A percentile compares a stretch with the other conserved stretches of the same genome.
Conservation (phyloP, 805 yeast species). For the Torulaspora maleeae region DNA sequence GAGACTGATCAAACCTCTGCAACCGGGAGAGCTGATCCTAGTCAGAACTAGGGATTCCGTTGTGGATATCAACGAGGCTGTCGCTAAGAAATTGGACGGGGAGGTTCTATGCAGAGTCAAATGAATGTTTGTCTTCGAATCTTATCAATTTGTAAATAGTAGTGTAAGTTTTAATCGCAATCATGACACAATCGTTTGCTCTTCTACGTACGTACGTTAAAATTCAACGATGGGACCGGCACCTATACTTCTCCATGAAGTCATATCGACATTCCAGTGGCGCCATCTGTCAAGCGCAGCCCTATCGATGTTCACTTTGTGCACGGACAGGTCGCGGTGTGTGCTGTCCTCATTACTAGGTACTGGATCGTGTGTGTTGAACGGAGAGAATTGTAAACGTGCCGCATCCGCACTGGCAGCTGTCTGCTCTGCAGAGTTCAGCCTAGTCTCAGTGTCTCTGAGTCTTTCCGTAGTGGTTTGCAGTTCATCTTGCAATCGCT, state of each 20-base stretch:
- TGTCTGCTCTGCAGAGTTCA: slow-evolving; percentile 10
- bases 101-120: slow-evolving; percentile 77
- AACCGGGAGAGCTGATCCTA: slow-evolving; percentile 85
- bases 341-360: not conserved
- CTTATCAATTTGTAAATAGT: slow-evolving; percentile 7
- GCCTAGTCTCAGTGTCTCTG: slow-evolving; percentile 25
- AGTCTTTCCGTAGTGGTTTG: slow-evolving; percentile 23
- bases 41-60: slow-evolving; percentile 53
- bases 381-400: slow-evolving; percentile 14
- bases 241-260: slow-evolving; percentile 70
- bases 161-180: slow-evolving; percentile 6
- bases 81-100: slow-evolving; percentile 61
- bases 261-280: slow-evolving; percentile 84
- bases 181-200: not conserved
- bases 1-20: slow-evolving; percentile 71
- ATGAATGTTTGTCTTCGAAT: slow-evolving; percentile 24
- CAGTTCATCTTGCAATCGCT: slow-evolving; percentile 31
- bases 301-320: slow-evolving; percentile 41
- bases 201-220: slow-evolving; percentile 18
- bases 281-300: slow-evolving; percentile 68
- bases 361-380: slow-evolving; percentile 16
- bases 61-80: slow-evolving; percentile 82
- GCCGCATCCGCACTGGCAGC: slow-evolving; percentile 14
- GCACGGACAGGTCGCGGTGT: not conserved
- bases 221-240: slow-evolving; percentile 56